Evolutionary conservation across 345 rosid species (phyloP).

Genomic region (Raphanus sativus): DNA sequence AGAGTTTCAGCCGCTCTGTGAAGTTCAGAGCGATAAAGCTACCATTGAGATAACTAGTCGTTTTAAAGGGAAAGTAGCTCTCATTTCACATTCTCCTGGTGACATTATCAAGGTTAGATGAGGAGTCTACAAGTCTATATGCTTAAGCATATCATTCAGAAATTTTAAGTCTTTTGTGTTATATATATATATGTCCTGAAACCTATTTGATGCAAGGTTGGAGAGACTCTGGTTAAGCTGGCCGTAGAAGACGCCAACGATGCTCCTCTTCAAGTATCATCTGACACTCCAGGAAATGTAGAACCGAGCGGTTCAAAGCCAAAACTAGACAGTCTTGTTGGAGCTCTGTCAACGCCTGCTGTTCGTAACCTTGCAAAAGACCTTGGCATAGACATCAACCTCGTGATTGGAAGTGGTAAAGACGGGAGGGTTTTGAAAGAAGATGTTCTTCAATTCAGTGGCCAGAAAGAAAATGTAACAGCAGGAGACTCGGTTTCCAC

Average conservation of each 20-base stretch:
- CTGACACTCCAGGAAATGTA: constrained; percentile 26
- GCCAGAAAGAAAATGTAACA: constrained; percentile 37
- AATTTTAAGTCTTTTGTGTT: background rate
- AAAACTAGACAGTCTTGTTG: constrained; percentile 40
- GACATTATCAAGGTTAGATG: constrained; percentile 74
- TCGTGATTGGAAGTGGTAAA: constrained; percentile 65
- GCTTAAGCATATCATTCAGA: background rate
- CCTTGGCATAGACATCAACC: constrained; percentile 60
- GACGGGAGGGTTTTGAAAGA: constrained; percentile 82
- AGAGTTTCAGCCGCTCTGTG: constrained; percentile 94
- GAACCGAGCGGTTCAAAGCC: constrained; percentile 31
- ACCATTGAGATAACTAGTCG: constrained; percentile 94
- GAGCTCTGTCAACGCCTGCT: constrained; percentile 70
- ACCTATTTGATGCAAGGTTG: constrained; percentile 55
- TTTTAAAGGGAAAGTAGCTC: constrained; percentile 75
- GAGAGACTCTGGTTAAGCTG: constrained; percentile 83
- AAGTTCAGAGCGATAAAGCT: constrained; percentile 98
- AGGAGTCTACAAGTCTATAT: background rate
- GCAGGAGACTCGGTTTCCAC: constrained; percentile 38
- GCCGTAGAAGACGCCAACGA: constrained; percentile 46
- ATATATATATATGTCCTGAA: background rate
- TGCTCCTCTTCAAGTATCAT: constrained; percentile 36
- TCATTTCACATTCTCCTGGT: constrained; percentile 65
- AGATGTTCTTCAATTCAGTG: constrained; percentile 59
- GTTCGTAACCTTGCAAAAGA: constrained; percentile 78